Conservation (phyloP, 148 eudicot species). For the Cornus suecica region DNA sequence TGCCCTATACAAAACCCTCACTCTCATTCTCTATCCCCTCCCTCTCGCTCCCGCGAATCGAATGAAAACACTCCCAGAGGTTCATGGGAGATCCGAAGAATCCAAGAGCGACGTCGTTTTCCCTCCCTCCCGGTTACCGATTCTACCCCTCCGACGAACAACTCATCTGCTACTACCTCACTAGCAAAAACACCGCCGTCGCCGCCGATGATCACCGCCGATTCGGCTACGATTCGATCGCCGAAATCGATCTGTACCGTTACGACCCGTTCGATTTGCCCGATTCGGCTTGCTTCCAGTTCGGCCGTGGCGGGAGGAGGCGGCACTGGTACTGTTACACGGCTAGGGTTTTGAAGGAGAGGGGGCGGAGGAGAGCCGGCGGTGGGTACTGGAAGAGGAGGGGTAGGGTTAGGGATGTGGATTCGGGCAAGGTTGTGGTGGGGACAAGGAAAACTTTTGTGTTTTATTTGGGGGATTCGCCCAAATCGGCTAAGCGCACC, state of each 20-base stretch:
- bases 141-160: constrained; percentile 60
- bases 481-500: constrained; percentile 25
- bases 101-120: constrained; percentile 8
- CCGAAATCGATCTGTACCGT: constrained; percentile 35
- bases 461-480: constrained; percentile 37
- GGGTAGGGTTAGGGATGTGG: constrained; percentile 43
- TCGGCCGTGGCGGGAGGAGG: constrained; percentile 40
- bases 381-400: constrained; percentile 49
- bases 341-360: constrained; percentile 19
- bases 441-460: constrained; percentile 47
- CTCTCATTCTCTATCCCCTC: too few species aligned
- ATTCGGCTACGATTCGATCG: constrained; percentile 22
- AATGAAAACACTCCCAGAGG: constrained; percentile 15
- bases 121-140: constrained; percentile 56
- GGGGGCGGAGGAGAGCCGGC: constrained; percentile 30
- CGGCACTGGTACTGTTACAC: constrained; percentile 57
- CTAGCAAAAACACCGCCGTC: constrained; percentile 24
- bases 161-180: constrained; percentile 45
- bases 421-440: constrained; percentile 31
- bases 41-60: neutral
- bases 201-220: neutral
- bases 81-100: constrained; percentile 37
- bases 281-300: constrained; percentile 38
- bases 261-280: constrained; percentile 51
- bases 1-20: neutral